These are phyloP conservation scores for Kluyveromyces wickerhamii DNA, from an alignment of 805 yeast species.

Conservation along the genomic window DNA sequence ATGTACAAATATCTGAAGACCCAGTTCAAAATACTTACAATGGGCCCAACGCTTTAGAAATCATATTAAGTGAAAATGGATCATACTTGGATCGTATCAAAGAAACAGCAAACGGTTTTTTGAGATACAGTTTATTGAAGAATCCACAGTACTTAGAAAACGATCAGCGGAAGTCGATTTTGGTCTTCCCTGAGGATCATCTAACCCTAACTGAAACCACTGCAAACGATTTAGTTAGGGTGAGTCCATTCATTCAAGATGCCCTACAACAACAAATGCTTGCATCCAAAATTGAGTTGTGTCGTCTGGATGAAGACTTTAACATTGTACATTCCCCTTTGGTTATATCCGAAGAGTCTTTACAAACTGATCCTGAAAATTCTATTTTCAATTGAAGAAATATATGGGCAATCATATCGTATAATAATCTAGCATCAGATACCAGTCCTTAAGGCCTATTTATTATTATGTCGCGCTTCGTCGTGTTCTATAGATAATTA, in stretches of 20 bases:
- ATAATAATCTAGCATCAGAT: no score
- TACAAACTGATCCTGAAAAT: no score
- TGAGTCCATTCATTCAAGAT: constrained; percentile 30
- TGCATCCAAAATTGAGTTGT: constrained; percentile 19
- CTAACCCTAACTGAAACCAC: constrained; percentile 31
- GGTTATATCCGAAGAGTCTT: no score
- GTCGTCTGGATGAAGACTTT: constrained; percentile 14
- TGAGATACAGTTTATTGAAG: constrained; percentile 22
- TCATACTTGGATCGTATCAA: constrained; percentile 40
- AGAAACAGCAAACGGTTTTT: constrained; percentile 24
- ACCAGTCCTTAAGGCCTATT: no score
- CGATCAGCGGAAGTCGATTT: constrained; percentile 9
- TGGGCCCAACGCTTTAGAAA: constrained; percentile 39
- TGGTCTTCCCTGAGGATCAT: constrained; percentile 29
- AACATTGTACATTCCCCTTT: no score
- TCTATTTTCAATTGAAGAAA: no score
- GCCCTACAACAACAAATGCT: constrained; percentile 20
- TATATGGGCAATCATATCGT: no score
- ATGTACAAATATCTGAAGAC: constrained; percentile 13
- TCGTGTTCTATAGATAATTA: no score
- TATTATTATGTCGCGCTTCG: no score
- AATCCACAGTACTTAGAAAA: constrained; percentile 18
- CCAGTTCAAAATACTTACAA: constrained; percentile 17
- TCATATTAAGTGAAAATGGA: constrained; percentile 48
- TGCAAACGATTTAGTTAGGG: constrained; percentile 36